Evolutionary conservation across 1,284 basidiomycete genomes (phyloP).

Genomic region (Trametes hirsuta): DNA sequence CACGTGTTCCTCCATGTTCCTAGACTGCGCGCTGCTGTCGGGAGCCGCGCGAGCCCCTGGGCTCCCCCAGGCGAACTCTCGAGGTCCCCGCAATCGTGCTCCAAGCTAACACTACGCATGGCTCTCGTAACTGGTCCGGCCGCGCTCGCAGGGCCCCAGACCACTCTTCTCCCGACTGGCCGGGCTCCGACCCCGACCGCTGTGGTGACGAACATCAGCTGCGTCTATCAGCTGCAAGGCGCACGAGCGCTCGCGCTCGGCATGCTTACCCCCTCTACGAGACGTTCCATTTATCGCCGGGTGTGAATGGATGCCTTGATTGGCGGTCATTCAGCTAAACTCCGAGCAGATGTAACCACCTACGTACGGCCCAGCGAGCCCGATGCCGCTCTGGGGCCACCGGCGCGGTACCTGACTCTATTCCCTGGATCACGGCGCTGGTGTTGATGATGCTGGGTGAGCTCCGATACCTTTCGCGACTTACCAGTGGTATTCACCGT

Average conservation of each 20-base stretch:
- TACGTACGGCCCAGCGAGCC: background rate
- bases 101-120: background rate
- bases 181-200: background rate
- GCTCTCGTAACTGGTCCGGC: background rate
- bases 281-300: background rate
- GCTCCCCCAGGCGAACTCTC: background rate
- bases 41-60: background rate
- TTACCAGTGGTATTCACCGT: no score
- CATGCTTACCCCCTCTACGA: background rate
- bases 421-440: no score
- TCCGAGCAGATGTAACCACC: background rate
- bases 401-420: background rate
- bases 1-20: background rate
- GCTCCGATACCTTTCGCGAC: no score
- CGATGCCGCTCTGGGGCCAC: background rate
- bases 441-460: no score
- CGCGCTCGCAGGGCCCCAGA: background rate
- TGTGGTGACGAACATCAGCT: background rate
- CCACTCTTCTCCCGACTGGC: constrained; percentile 7
- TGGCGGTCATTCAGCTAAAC: constrained; percentile 7
- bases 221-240: background rate
- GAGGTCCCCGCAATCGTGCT: background rate
- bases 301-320: background rate
- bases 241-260: background rate
- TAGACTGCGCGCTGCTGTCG: background rate